Base-by-base conservation (phyloP, 768 basidiomycete species). In the Pisolithus sp. region DNA sequence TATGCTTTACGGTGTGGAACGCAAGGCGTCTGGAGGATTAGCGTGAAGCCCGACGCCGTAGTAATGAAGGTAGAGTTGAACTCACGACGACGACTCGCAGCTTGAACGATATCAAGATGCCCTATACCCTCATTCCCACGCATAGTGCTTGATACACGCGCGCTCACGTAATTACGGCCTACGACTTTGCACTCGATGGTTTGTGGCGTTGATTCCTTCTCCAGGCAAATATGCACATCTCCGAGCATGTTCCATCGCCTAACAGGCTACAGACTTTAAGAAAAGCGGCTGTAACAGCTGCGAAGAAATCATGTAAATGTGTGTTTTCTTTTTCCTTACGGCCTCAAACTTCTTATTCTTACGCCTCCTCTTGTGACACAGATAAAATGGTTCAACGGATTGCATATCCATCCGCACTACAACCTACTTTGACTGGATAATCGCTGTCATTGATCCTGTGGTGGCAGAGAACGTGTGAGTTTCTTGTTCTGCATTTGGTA, bases 251-350 rank as follows among this genome's bases (percentile, higher is more conserved):
- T 24, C 23, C 23, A 24, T 24, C 23, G 23, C 5, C 20, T 91
- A 92, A 61, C 75, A 83, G 0, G 82, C 91, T 0, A 72, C 75
- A 40, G 95, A 97, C 58, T 99, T 67, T 24, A 74, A 85, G 41
- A 83, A 80, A 24, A 71, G 74, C 20, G 96, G 96, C 5, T 99
- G 95, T 67, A 95, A 95, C 41, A 98, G 98, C 67, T 99, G 96
- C 64, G 95, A 98, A 60, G 91, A 95, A 64, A 76, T 94, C 58
- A 79, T 98, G 67, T 87, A 93, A 76, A 95, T 94, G 53, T 50
- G 79, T 66, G 7, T 24, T 18, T 13, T 18, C 3, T 3, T 8
- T 9, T 34, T 37, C 34, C 7, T 26, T 18, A 24, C 24, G 28
- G 45, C 15, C 20, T 18, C 55, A 34, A 45, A 37, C 37, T 20